These are phyloP conservation scores for Peronospora farinosa DNA, from an alignment of 352 stramenopile genomes.

Conservation along the genomic window DNA sequence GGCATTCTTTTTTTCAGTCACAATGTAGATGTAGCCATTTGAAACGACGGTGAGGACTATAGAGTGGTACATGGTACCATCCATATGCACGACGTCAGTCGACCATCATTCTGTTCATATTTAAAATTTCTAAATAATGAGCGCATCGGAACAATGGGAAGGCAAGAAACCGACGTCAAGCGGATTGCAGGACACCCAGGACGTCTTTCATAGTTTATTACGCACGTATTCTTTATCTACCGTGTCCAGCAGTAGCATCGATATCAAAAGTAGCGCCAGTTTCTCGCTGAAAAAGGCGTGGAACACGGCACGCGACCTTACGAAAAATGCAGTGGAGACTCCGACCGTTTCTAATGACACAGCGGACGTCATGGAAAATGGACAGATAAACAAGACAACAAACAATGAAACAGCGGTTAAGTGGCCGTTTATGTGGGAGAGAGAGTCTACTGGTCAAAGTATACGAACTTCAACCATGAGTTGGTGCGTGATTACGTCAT, in stretches of 20 bases:
- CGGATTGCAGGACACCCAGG: slow-evolving; percentile 31
- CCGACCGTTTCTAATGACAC: slow-evolving; percentile 15
- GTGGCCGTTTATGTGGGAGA: slow-evolving; percentile 40
- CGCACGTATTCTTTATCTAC: slow-evolving; percentile 44
- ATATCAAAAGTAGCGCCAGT: slow-evolving; percentile 14
- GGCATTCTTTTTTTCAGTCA: too few species aligned
- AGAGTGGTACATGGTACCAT: slow-evolving; percentile 8
- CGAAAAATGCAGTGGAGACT: slow-evolving; percentile 29
- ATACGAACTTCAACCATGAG: slow-evolving; percentile 48
- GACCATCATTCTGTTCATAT: background rate
- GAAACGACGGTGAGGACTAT: too few species aligned
- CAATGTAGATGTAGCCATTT: too few species aligned
- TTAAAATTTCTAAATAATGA: slow-evolving; percentile 21
- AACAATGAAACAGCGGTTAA: slow-evolving; percentile 23
- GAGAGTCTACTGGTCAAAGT: slow-evolving; percentile 26
- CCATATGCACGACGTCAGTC: slow-evolving; percentile 3
- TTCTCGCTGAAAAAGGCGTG: slow-evolving; percentile 59
- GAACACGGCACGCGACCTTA: slow-evolving; percentile 53
- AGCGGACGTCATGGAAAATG: slow-evolving; percentile 44
- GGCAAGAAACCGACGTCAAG: slow-evolving; percentile 43
- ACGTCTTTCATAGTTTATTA: slow-evolving; percentile 49
- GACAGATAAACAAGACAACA: slow-evolving; percentile 18
- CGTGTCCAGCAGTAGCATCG: slow-evolving; percentile 30
- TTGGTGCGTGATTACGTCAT: slow-evolving; percentile 26
- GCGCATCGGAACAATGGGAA: slow-evolving; percentile 71